Percentiles rank a stretch among this genome's conserved stretches.
Evolutionary conservation across 2,329 filamentous ascomycete genomes (phyloP).

Genomic region (Trichoderma arundinaceum): DNA sequence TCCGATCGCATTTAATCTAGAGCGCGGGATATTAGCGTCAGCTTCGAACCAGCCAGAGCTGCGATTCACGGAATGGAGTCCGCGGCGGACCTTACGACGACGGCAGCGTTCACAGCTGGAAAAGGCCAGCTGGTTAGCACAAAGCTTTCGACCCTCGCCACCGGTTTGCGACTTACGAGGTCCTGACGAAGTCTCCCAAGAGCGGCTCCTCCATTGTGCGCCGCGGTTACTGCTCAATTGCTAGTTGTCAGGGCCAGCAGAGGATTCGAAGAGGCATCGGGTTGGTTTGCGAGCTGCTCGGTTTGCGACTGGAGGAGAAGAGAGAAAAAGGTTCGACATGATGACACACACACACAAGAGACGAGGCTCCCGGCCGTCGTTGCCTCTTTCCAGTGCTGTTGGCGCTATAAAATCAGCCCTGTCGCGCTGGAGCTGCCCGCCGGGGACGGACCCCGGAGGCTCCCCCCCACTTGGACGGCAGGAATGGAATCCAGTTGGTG

Average conservation of each 20-base stretch:
- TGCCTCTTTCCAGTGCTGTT: not conserved
- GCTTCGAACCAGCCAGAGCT: conserved; percentile 33
- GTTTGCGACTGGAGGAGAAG: not conserved
- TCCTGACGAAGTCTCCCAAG: conserved; percentile 46
- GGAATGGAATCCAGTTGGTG: not conserved
- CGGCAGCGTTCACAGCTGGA: conserved; percentile 52
- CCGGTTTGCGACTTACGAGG: conserved; percentile 42
- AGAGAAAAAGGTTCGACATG: not conserved
- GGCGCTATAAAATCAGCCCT: conserved; percentile 7
- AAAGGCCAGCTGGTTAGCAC: not conserved
- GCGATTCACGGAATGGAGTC: not conserved
- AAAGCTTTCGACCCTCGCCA: not conserved
- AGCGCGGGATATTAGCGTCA: conserved; percentile 27
- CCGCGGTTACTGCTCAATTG: not conserved
- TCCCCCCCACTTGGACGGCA: not conserved
- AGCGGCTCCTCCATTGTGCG: conserved; percentile 43
- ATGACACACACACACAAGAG: conserved; percentile 1
- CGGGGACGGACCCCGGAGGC: not conserved
- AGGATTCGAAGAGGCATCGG: too few species aligned
- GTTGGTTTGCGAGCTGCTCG: not conserved
- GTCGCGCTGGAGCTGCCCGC: not conserved
- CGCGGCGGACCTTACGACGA: conserved; percentile 47
- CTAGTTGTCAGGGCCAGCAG: not conserved
- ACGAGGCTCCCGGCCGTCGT: not conserved
- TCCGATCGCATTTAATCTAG: conserved; percentile 60